A percentile compares a stretch with the other conserved stretches of the same genome.
phyloP scores from a whole-genome alignment of 2,329 filamentous ascomycete genomes.

The Calonectria pauciramosa region DNA sequence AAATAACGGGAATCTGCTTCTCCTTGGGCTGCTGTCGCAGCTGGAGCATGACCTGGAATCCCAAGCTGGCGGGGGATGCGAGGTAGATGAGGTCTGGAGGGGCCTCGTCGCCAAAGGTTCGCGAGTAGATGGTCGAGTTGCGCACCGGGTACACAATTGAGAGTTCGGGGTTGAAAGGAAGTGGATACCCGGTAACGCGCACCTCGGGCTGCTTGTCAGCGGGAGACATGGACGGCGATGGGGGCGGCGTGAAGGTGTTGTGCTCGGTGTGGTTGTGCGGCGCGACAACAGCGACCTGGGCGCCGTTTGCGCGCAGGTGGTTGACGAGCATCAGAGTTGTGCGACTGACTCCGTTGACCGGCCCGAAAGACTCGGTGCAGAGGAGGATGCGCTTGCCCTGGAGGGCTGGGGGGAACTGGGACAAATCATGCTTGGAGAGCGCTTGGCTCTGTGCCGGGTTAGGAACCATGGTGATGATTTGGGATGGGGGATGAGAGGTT shows the following conservation, averaged over 20 bases:
- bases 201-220: conserved; percentile 61
- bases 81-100: conserved; percentile 78
- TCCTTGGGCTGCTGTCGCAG: conserved; percentile 69
- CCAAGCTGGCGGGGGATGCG: conserved; percentile 77
- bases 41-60: conserved; percentile 80
- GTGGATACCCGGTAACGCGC: conserved; percentile 73
- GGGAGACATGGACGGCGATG: conserved; percentile 49
- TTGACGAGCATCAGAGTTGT: conserved; percentile 79
- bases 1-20: conserved; percentile 70
- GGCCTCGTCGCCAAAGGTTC: conserved; percentile 66
- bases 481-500: conserved; percentile 18
- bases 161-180: conserved; percentile 80
- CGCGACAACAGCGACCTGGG: conserved; percentile 75
- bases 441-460: conserved; percentile 14
- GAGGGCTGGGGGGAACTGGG: conserved; percentile 63
- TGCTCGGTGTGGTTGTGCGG: conserved; percentile 69
- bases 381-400: conserved; percentile 73
- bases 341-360: conserved; percentile 80
- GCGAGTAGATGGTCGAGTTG: conserved; percentile 70
- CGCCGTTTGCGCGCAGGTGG: conserved; percentile 74
- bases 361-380: conserved; percentile 79
- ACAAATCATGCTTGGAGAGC: conserved; percentile 54
- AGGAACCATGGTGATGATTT: conserved; percentile 32
- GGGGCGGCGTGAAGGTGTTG: conserved; percentile 66
- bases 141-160: conserved; percentile 79